A percentile compares a stretch with the other conserved stretches of the same genome.
Conservation (phyloP, 2,329 filamentous ascomycete genomes). For the Monosporascus sp. region DNA sequence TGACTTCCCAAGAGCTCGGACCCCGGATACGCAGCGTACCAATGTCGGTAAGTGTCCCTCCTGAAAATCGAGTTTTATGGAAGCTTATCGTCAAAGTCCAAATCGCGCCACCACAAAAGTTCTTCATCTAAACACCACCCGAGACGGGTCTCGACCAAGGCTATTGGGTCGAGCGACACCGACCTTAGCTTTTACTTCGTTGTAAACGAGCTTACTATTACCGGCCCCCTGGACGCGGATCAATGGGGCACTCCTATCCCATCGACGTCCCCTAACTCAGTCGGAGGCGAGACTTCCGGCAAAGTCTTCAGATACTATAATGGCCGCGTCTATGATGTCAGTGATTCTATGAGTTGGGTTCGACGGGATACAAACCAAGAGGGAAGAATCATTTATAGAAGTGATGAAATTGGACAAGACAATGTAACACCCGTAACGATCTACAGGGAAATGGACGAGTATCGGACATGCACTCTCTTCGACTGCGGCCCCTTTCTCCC, state of each 20-base stretch:
- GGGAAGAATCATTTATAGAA: too few species aligned
- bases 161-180: not conserved
- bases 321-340: not conserved
- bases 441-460: not conserved
- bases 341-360: not conserved
- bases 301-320: not conserved
- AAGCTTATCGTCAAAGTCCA: not conserved
- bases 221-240: not conserved
- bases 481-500: constrained; percentile 12
- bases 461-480: constrained; percentile 10
- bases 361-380: not conserved
- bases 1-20: too few species aligned
- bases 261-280: not conserved
- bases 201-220: not conserved
- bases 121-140: not conserved
- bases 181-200: not conserved
- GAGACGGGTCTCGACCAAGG: not conserved
- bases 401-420: too few species aligned
- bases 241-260: not conserved
- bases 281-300: not conserved
- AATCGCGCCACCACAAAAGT: not conserved
- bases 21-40: not conserved
- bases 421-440: too few species aligned
- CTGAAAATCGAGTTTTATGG: not conserved
- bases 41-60: not conserved